Conservation (phyloP, 2,329 filamentous ascomycete species). For the Cordyceps pruinosa region DNA sequence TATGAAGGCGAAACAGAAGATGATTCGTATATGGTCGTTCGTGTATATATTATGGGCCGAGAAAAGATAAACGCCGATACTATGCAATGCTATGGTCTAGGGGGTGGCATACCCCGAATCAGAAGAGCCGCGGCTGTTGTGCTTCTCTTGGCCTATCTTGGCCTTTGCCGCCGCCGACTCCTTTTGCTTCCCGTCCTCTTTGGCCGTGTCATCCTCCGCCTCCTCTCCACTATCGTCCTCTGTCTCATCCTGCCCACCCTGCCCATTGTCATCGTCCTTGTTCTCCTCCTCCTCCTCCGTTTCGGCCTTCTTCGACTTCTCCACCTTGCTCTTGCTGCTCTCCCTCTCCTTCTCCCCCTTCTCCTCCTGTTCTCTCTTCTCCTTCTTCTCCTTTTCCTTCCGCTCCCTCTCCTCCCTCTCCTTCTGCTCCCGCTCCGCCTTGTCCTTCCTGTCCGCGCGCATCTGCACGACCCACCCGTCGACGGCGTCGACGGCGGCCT, state of each 20-base stretch:
- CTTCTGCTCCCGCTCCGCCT: slow-evolving; percentile 36
- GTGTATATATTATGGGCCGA: not conserved
- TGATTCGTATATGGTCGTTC: not conserved
- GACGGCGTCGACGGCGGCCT: slow-evolving; percentile 38
- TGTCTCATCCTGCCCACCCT: not conserved
- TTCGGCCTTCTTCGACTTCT: slow-evolving; percentile 17
- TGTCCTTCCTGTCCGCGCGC: slow-evolving; percentile 41
- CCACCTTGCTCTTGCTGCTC: slow-evolving; percentile 21
- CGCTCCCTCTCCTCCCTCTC: slow-evolving; percentile 33
- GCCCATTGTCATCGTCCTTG: not conserved
- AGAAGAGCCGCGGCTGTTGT: not conserved
- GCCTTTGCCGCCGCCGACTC: slow-evolving; percentile 13
- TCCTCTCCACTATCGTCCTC: slow-evolving; percentile 22
- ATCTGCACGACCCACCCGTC: slow-evolving; percentile 44
- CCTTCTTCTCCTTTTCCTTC: slow-evolving; percentile 27
- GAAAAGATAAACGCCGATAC: not conserved
- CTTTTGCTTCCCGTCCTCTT: slow-evolving; percentile 23
- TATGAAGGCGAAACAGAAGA: no score
- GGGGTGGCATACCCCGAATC: slow-evolving; percentile 6
- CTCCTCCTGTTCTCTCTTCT: slow-evolving; percentile 23
- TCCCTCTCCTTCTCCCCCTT: slow-evolving; percentile 18
- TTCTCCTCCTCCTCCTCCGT: slow-evolving; percentile 9
- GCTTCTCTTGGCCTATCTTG: slow-evolving; percentile 13
- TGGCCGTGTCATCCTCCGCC: no score
- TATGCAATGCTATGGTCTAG: not conserved